A percentile compares a stretch with the other conserved stretches of the same genome.
Evolutionary conservation across 805 yeast genomes (phyloP).

Genomic region (Lachancea dasiensis): DNA sequence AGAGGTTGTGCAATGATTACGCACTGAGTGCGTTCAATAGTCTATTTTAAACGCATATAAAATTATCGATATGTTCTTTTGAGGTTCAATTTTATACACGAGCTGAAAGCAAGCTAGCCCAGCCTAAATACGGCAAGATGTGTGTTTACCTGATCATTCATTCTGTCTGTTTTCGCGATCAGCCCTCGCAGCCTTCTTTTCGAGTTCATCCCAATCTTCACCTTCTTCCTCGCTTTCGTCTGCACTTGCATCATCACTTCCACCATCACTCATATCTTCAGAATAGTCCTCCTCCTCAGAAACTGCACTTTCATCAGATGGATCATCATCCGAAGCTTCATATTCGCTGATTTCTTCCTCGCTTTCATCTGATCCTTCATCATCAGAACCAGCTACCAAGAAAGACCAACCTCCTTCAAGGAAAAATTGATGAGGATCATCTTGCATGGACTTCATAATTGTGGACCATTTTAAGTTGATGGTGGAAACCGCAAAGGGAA

Average conservation of each 20-base stretch:
- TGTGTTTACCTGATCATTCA: constrained; percentile 3
- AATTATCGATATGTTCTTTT: too few species aligned
- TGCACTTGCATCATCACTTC: constrained; percentile 31
- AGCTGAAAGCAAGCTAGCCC: not conserved
- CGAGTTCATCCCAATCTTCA: constrained; percentile 38
- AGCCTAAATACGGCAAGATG: too few species aligned
- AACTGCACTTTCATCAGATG: constrained; percentile 37
- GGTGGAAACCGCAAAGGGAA: constrained; percentile 90
- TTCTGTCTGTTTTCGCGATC: constrained; percentile 27
- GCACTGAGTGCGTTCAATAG: too few species aligned
- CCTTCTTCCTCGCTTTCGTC: constrained; percentile 34
- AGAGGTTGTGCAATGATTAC: not conserved
- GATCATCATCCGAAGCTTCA: constrained; percentile 41
- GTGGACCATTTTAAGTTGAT: constrained; percentile 93
- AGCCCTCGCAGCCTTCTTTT: constrained; percentile 36
- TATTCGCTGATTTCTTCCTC: constrained; percentile 56
- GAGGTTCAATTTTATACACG: too few species aligned
- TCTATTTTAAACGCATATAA: not conserved
- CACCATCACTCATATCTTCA: constrained; percentile 27
- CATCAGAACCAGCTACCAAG: constrained; percentile 82
- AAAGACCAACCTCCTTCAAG: constrained; percentile 95
- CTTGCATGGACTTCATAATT: constrained; percentile 87
- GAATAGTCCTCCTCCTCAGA: constrained; percentile 34
- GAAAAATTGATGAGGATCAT: constrained; percentile 93
- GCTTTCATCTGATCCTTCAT: constrained; percentile 60